Conservation (phyloP, 345 rosid species). For the Balakata baccata region DNA sequence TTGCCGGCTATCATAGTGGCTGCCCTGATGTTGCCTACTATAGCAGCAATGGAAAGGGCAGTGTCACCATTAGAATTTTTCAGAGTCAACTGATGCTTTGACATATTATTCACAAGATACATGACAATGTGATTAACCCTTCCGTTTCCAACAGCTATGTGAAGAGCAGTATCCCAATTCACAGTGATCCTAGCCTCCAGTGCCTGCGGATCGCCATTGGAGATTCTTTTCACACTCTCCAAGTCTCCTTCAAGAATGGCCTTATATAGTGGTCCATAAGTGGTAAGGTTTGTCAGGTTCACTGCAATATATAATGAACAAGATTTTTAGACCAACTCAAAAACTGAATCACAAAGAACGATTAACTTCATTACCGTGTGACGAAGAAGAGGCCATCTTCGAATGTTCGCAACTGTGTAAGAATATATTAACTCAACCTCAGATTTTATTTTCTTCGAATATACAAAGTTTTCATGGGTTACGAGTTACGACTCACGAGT, state of each 20-base stretch:
- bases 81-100: background rate
- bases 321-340: background rate
- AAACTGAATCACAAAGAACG: background rate
- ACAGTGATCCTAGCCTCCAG: background rate
- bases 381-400: background rate
- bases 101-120: slow-evolving; percentile 6
- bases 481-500: no score
- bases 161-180: slow-evolving; percentile 2
- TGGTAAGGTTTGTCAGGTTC: background rate
- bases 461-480: no score
- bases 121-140: background rate
- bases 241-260: slow-evolving; percentile 17
- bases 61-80: background rate
- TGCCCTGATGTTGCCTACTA: slow-evolving; percentile 10
- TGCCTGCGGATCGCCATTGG: background rate
- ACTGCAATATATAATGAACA: background rate
- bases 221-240: background rate
- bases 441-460: no score
- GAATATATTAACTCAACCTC: no score
- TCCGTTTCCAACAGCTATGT: slow-evolving; percentile 1
- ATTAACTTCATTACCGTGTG: background rate
- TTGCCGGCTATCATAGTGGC: slow-evolving; percentile 13
- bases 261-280: slow-evolving; percentile 15
- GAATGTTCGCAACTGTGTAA: no score
- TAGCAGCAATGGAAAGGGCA: no score